phyloP scores from a whole-genome alignment of 345 rosid species.

The Heritiera littoralis region DNA sequence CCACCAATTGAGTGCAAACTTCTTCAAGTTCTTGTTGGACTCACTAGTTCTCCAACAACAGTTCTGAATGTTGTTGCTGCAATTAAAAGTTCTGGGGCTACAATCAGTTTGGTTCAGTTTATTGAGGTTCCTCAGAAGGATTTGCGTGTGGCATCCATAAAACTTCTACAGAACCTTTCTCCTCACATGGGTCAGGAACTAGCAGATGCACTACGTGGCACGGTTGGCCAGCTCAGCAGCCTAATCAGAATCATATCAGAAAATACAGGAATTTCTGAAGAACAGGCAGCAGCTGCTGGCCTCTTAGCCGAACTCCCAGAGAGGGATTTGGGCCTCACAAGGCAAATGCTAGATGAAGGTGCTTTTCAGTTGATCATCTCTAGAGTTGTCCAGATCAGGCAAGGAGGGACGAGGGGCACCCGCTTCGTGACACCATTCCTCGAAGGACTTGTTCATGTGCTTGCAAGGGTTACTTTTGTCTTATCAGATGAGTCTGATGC shows the following conservation, averaged over 20 bases:
- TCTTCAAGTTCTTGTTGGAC: conserved; percentile 92
- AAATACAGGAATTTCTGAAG: conserved; percentile 72
- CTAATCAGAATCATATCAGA: conserved; percentile 67
- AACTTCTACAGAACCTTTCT: conserved; percentile 80
- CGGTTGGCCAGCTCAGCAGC: conserved; percentile 81
- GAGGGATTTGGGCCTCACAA: conserved; percentile 80
- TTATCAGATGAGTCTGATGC: conserved; percentile 67
- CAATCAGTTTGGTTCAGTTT: conserved; percentile 91
- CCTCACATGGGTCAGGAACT: conserved; percentile 85
- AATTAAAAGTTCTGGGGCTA: conserved; percentile 89
- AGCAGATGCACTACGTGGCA: conserved; percentile 75
- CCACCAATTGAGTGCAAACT: conserved; percentile 94
- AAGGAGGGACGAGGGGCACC: conserved; percentile 66
- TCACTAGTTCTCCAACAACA: conserved; percentile 64
- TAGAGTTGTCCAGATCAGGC: conserved; percentile 59
- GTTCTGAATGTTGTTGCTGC: conserved; percentile 79
- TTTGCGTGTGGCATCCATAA: conserved; percentile 78
- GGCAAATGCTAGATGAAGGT: conserved; percentile 79
- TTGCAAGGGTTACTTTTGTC: conserved; percentile 75
- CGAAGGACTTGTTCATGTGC: conserved; percentile 78
- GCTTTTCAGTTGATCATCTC: conserved; percentile 63
- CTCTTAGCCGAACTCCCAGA: conserved; percentile 94
- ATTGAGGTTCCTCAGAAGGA: conserved; percentile 79
- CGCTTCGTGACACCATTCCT: conserved; percentile 77
- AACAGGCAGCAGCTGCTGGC: conserved; percentile 89